Base-by-base conservation (phyloP, 306 rosid species). In the Castanea crenata region DNA sequence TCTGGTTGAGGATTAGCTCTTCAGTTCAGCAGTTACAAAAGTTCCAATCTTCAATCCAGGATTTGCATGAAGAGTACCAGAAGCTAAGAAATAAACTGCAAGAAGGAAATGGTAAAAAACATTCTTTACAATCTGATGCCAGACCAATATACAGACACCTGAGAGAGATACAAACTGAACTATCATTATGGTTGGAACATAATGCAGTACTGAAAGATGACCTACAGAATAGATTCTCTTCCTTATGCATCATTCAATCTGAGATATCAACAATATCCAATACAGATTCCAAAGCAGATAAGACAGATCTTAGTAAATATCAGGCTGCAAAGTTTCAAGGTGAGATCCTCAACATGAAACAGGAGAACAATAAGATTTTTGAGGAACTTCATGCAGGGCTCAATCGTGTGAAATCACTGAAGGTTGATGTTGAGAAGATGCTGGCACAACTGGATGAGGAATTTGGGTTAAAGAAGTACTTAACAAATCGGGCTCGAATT, bases 301-400 rank as follows among this genome's bases (percentile, higher is more conserved):
- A 68, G 68, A 68, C 79, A 55, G 84, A 78, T 63, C 83, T 93
- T 25, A 78, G 90, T 51, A 85, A 79, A 8, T 89, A 91, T 74
- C 92, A 93, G 58, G 96, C 96, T 20, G 96, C 97, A 10, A 96
- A 90, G 89, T 93, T 96, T 79, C 99, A 96, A 79, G 99, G 99
- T 6, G 98, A 93, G 81, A 87, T 96, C 79, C 87, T 90, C 69
- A 87, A 93, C 81, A 88, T 96, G 97, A 96, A 89, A 65, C 94
- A 90, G 32, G 99, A 93, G 82, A 90, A 83, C 79, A 87, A 75
- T 51, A 93, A 90, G 92, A 83, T 93, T 51, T 83, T 84, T 0
- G 85, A 83, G 57, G 98, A 96, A 62, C 70, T 96, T 12, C 79
- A 89, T 27, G 81, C 81, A 13, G 92, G 99, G 38, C 76, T 88